Conservation (phyloP, 2,329 filamentous ascomycete species). For the Beauveria varroae region DNA sequence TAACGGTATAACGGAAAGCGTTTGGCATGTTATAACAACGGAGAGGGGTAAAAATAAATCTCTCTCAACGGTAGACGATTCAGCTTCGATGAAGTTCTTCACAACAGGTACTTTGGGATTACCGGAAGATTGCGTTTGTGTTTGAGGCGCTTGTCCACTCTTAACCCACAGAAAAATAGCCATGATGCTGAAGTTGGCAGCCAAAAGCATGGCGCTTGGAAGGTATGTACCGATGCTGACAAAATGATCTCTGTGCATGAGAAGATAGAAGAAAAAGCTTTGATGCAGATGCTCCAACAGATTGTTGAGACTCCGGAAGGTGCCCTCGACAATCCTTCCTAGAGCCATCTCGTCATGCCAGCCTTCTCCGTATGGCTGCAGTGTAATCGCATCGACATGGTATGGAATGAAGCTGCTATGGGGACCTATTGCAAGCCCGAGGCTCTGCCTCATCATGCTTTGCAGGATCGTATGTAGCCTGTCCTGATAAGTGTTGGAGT, state of each 20-base stretch:
- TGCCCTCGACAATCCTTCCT: constrained; percentile 79
- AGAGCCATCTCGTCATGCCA: constrained; percentile 98
- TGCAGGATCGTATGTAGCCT: constrained; percentile 82
- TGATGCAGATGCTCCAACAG: constrained; percentile 94
- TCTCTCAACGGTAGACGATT: constrained; percentile 42
- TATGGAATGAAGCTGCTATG: constrained; percentile 97
- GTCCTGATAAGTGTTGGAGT: constrained; percentile 69
- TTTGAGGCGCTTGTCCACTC: constrained; percentile 51
- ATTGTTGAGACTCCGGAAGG: constrained; percentile 92
- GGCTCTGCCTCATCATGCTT: constrained; percentile 85
- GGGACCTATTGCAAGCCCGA: constrained; percentile 81
- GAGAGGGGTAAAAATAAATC: constrained; percentile 65
- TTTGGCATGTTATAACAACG: constrained; percentile 65
- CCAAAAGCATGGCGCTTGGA: constrained; percentile 94
- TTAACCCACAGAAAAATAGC: constrained; percentile 90
- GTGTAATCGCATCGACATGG: constrained; percentile 90
- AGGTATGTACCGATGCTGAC: constrained; percentile 98
- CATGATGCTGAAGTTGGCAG: constrained; percentile 91
- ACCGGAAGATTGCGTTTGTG: constrained; percentile 13
- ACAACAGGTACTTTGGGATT: constrained; percentile 7
- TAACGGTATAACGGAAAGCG: constrained; percentile 71
- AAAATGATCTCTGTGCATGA: constrained; percentile 86
- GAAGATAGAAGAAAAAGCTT: constrained; percentile 97
- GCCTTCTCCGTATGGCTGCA: constrained; percentile 82
- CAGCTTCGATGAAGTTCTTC: background rate